phyloP scores from a whole-genome alignment of 1,139 yeast species.

The Insectozyma bohioensis region DNA sequence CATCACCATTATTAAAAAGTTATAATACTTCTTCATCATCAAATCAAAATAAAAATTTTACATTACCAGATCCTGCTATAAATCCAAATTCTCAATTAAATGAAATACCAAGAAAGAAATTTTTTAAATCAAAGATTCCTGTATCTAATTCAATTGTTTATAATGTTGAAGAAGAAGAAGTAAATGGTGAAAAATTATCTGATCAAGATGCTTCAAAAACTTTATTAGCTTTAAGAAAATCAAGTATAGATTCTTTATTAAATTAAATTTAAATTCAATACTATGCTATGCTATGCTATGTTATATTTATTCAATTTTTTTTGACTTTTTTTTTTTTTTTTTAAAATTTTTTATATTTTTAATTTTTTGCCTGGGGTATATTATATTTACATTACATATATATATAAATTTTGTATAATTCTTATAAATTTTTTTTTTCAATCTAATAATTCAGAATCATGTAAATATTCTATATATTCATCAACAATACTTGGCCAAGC shows the following conservation, averaged over 20 bases:
- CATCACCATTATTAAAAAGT: constrained; percentile 10
- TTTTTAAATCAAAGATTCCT: constrained; percentile 25
- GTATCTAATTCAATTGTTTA: too few relatives aligned
- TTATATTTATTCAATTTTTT: neutral
- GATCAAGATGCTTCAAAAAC: constrained; percentile 44
- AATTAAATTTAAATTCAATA: too few relatives aligned
- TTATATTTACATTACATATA: too few relatives aligned
- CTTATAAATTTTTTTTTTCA: constrained; percentile 1
- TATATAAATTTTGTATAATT: constrained; percentile 5
- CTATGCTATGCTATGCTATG: constrained; percentile 3
- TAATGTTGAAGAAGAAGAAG: constrained; percentile 18
- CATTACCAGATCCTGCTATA: constrained; percentile 45
- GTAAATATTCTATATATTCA: constrained; percentile 68
- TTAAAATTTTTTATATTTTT: constrained; percentile 1
- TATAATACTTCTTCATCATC: constrained; percentile 6
- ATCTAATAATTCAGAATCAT: constrained; percentile 26
- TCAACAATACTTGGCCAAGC: constrained; percentile 95
- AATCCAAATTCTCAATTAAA: constrained; percentile 14
- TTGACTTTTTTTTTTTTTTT: too few relatives aligned
- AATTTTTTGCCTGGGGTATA: too few relatives aligned
- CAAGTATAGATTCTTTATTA: constrained; percentile 42
- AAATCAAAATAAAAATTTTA: constrained; percentile 21
- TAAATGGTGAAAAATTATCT: constrained; percentile 14
- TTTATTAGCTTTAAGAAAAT: constrained; percentile 43
- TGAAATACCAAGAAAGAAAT: constrained; percentile 27